Evolutionary conservation across 1,284 basidiomycete species (phyloP).

Genomic region (Sanguinoderma infundibulare): DNA sequence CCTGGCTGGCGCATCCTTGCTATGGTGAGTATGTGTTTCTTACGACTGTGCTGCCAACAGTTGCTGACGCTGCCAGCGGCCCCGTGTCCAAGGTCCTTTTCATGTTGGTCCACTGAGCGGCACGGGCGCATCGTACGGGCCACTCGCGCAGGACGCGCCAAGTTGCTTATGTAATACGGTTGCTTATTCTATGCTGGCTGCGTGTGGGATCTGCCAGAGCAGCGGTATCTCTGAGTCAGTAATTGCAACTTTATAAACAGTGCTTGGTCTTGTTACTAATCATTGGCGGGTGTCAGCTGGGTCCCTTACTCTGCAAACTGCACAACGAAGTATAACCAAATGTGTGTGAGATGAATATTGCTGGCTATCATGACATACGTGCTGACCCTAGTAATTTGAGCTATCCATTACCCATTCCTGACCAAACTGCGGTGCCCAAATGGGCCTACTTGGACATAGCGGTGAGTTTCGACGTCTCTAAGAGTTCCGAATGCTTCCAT

Average conservation of each 20-base stretch:
- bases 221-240: not conserved
- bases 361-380: too few species aligned
- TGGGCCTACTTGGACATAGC: not conserved
- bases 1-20: not conserved
- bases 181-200: not conserved
- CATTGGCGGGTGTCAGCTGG: not conserved
- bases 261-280: too few species aligned
- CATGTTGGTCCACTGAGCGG: not conserved
- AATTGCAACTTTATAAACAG: not conserved
- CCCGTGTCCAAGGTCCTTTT: not conserved
- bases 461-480: not conserved
- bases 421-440: not conserved
- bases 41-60: too few species aligned
- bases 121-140: not conserved
- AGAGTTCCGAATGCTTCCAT: too few species aligned
- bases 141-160: not conserved
- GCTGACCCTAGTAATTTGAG: too few species aligned
- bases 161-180: constrained; percentile 3
- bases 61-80: not conserved
- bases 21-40: not conserved
- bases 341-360: too few species aligned
- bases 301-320: not conserved
- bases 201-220: constrained; percentile 2
- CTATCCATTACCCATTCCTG: not conserved
- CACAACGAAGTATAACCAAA: not conserved